Evolutionary conservation across 129 eudicot species (phyloP), one percentile per base, ranked within the genome.

Genomic region (Escallonia herrerae): DNA sequence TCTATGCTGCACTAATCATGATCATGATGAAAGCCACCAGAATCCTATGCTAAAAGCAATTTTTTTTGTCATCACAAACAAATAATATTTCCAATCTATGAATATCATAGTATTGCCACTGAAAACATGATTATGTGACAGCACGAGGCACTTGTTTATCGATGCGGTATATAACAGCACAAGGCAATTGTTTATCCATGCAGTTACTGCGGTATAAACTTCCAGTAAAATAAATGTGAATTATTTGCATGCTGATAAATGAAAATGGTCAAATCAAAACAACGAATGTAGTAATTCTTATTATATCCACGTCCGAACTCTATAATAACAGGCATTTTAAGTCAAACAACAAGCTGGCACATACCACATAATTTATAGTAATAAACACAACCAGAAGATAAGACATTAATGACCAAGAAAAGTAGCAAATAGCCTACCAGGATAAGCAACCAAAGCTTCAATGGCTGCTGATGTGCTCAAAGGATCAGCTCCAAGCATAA

Each of bases 401-500:
- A 22, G 51, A 37, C 63, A 58, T 8, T 41, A 43, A 43, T 6
- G 56, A 11, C 4, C 14, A 11, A 5, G 49, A 42, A 2, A 49
- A 44, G 46, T 40, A 56, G 47, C 39, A 62, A 60, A 15, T 15
- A 62, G 44, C 72, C 53, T 76, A 93, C 96, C 99, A 52, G 99
- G 99, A 86, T 83, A 93, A 66, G 96, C 96, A 71, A 61, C 91
- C 33, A 93, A 81, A 42, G 99, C 99, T 65, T 82, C 87, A 58
- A 86, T 70, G 42, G 99, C 93, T 51, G 99, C 89, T 57, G 84
- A 72, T 56, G 74, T 84, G 77, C 99, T 93, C 71, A 93, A 81
- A 64, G 95, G 95, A 72, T 93, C 99, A 55, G 95, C 95, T 65
- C 99, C 99, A 73, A 93, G 84, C 99, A 93, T 93, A 67, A 93